Base-by-base conservation (phyloP, 1,284 basidiomycete genomes). In the Puccinia coronata region DNA sequence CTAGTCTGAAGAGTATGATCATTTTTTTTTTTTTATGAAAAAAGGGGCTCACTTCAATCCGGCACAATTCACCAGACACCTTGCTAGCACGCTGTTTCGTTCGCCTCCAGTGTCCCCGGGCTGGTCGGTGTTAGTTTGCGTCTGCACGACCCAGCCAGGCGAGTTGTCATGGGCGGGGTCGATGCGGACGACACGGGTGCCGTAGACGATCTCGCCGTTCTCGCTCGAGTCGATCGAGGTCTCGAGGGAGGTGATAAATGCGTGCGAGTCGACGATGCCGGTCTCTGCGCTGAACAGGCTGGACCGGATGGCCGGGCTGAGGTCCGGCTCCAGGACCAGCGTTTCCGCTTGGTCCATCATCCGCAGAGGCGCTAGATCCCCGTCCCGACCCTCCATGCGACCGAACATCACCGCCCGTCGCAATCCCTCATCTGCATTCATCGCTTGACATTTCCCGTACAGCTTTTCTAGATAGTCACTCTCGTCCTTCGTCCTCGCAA, bases 201-300 rank as follows among this genome's bases (percentile, higher is more conserved):
- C 92, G 84, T 92, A 92, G 0, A 92, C 93, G 14, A 97, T 87
- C 79, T 93, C 90, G 14, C 93, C 92, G 39, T 87, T 89, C 65
- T 91, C 92, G 4, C 90, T 90, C 11, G 93, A 91, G 12, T 87
- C 31, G 39, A 74, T 74, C 36, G 61, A 63, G 36, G 43, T 53
- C 51, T 74, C 79, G 65, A 85, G 65, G 23, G 83, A 72, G 57
- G 83, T 82, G 78, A 86, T 84, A 43, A 87, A 83, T 5, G 90
- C 87, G 87, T 96, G 95, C 0, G 93, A 93, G 86, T 96, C 93
- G 1, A 99, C 87, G 82, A 99, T 97, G 0, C 96, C 96, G 0
- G 96, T 98, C 83, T 92, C 90, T 2, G 93, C 92, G 82, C 92
- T 94, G 87, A 92, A 91, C 28, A 99, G 86, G 0, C 95, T 94